Conservation (phyloP, 306 rosid species). For the Quercus mongolica region DNA sequence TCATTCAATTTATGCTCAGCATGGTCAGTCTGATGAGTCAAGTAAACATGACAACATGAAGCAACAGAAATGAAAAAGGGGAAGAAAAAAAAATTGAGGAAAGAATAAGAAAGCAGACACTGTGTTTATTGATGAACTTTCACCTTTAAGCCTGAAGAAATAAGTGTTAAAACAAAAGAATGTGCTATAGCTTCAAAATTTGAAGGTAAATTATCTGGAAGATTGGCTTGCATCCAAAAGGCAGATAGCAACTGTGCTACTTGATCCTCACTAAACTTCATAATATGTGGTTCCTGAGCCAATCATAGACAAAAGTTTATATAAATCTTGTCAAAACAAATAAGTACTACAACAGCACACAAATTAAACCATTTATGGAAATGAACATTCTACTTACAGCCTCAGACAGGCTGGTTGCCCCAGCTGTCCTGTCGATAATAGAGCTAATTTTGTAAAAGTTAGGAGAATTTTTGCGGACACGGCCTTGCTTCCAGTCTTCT, state of each 20-base stretch:
- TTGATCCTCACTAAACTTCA: slow-evolving; percentile 93
- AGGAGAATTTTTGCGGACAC: slow-evolving; percentile 57
- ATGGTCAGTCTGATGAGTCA: not conserved
- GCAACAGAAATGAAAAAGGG: not conserved
- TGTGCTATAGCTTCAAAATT: slow-evolving; percentile 82
- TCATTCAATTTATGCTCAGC: not conserved
- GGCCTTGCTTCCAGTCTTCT: slow-evolving; percentile 68
- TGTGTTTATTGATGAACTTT: not conserved
- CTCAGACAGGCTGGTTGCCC: slow-evolving; percentile 49
- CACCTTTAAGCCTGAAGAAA: slow-evolving; percentile 79
- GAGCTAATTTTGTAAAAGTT: slow-evolving; percentile 64
- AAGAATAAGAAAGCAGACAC: not conserved
- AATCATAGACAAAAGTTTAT: slow-evolving; percentile 23
- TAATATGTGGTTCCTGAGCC: slow-evolving; percentile 67
- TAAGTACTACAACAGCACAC: not conserved
- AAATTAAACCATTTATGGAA: not conserved
- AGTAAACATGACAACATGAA: not conserved
- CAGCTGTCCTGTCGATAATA: slow-evolving; percentile 64
- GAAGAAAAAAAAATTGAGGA: not conserved
- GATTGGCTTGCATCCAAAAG: slow-evolving; percentile 85
- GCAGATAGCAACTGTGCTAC: slow-evolving; percentile 79
- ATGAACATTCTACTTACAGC: slow-evolving; percentile 39
- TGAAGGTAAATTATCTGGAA: slow-evolving; percentile 84
- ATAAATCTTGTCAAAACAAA: slow-evolving; percentile 7
- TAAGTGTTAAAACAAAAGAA: slow-evolving; percentile 64